A percentile compares a stretch with the other conserved stretches of the same genome.
phyloP scores from a whole-genome alignment of 805 yeast species.

The Candida argentea region DNA sequence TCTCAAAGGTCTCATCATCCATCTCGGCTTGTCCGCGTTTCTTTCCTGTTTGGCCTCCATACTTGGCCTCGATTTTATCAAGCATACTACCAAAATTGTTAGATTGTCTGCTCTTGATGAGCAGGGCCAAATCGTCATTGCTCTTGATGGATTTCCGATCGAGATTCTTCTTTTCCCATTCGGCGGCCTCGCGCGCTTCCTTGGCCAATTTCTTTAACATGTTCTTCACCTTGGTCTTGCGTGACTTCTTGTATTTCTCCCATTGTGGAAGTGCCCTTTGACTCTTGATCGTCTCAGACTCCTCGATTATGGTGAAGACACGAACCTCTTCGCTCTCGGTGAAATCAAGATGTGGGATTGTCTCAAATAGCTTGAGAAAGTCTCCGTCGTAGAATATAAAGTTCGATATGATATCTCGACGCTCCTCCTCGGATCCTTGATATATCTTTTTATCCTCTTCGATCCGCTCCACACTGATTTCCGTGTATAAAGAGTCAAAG shows the following conservation, averaged over 20 bases:
- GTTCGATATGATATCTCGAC: constrained; percentile 48
- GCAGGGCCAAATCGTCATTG: constrained; percentile 33
- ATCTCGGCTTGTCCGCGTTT: constrained; percentile 29
- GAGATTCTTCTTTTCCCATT: constrained; percentile 29
- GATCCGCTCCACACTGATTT: constrained; percentile 54
- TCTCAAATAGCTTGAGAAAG: constrained; percentile 58
- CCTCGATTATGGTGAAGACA: constrained; percentile 40
- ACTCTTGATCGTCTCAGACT: constrained; percentile 17
- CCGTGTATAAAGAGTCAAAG: constrained; percentile 36
- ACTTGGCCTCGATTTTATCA: constrained; percentile 39
- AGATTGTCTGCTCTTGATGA: constrained; percentile 40
- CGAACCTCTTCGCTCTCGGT: constrained; percentile 51
- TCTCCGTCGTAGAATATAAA: constrained; percentile 58
- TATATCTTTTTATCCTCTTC: constrained; percentile 59
- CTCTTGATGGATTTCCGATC: constrained; percentile 21
- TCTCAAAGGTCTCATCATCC: constrained; percentile 42
- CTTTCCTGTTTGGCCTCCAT: constrained; percentile 29
- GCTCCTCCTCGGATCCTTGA: constrained; percentile 52
- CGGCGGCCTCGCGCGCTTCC: constrained; percentile 58
- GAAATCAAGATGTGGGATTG: constrained; percentile 67
- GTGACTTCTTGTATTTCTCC: constrained; percentile 39
- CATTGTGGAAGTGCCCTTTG: constrained; percentile 31
- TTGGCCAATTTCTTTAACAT: constrained; percentile 42
- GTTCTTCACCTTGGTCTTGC: constrained; percentile 37
- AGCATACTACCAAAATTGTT: constrained; percentile 38